phyloP scores from a whole-genome alignment of 208 protist genomes.

The Wallacemonas collosoma region DNA sequence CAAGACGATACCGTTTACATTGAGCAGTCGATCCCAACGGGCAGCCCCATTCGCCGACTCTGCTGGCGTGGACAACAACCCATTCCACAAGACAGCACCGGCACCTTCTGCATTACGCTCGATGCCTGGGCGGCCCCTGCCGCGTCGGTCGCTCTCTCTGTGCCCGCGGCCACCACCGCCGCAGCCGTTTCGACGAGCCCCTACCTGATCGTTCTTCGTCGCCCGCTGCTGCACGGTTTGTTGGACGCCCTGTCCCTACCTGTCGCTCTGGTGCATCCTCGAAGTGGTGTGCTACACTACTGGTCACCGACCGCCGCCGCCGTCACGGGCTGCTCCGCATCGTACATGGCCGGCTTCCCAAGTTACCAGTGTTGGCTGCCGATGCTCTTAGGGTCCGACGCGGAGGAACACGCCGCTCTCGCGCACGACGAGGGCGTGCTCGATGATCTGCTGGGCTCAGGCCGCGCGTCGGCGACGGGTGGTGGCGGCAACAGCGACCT shows the following conservation, averaged over 20 bases:
- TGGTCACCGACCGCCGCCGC: slow-evolving; percentile 49
- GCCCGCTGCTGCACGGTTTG: slow-evolving; percentile 60
- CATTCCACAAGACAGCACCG: not conserved
- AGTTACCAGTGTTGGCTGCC: slow-evolving; percentile 26
- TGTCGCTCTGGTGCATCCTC: slow-evolving; percentile 60
- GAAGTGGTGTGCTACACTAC: slow-evolving; percentile 54
- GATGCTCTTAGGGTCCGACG: slow-evolving; percentile 1
- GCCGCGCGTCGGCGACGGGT: no score
- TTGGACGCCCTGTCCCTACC: slow-evolving; percentile 66
- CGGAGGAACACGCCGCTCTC: not conserved
- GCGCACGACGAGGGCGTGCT: not conserved
- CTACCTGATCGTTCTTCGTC: slow-evolving; percentile 41
- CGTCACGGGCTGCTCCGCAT: slow-evolving; percentile 39
- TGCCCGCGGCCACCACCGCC: slow-evolving; percentile 5
- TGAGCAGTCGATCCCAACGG: slow-evolving; percentile 1
- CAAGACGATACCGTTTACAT: not conserved
- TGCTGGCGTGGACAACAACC: slow-evolving; percentile 12
- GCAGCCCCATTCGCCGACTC: slow-evolving; percentile 9
- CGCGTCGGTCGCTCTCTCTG: not conserved
- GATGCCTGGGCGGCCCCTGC: slow-evolving; percentile 45
- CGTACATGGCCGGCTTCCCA: slow-evolving; percentile 55
- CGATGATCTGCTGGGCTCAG: not conserved
- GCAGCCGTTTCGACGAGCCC: not conserved
- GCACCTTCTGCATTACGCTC: slow-evolving; percentile 32
- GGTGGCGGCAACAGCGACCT: no score